Evolutionary conservation across 2,329 filamentous ascomycete species (phyloP), one percentile per base, ranked within the genome.

Genomic region (Paecilomyces niveus): DNA sequence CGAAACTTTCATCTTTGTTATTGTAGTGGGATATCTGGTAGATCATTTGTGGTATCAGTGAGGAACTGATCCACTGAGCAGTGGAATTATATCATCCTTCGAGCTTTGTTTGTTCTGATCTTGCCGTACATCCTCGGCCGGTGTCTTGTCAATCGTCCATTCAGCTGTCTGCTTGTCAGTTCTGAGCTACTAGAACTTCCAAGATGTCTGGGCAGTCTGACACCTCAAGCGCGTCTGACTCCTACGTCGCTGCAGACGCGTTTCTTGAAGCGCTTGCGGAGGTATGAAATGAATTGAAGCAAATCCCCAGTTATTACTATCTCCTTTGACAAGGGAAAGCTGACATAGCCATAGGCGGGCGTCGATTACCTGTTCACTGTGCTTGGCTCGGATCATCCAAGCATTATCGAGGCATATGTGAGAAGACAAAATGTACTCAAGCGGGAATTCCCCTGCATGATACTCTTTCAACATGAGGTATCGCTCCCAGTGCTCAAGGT

Each of bases 381-480:
- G 18, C 56, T 63, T 26, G 61, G 61, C 53, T 62, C 60, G 9
- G 61, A 63, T 49, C 61, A 63, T 50, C 61, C 61, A 18, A 62
- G 60, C 45, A 63, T 63, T 51, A 62, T 63, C 29, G 61, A 63
- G 35, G 61, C 61, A 22, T 63, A 63, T 57, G 57, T 63, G 35
- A 57, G 61, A 53, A 56, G 61, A 33, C 56, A 59, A 32, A 61
- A 59, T 54, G 54, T 58, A 18, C 57, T 54, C 35, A 54, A 56
- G 31, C 59, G 60, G 54, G 51, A 63, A 24, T 62, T 57, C 24
- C 61, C 61, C 13, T 57, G 57, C 29, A 63, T 63, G 61, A 52
- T 63, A 53, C 53, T 63, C 50, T 63, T 63, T 50, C 61, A 61
- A 31, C 61, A 63, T 56, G 61, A 63, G 56, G 61, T 63, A 60